Conservation (phyloP, 1,284 basidiomycete genomes). For the Tilletia indica region DNA sequence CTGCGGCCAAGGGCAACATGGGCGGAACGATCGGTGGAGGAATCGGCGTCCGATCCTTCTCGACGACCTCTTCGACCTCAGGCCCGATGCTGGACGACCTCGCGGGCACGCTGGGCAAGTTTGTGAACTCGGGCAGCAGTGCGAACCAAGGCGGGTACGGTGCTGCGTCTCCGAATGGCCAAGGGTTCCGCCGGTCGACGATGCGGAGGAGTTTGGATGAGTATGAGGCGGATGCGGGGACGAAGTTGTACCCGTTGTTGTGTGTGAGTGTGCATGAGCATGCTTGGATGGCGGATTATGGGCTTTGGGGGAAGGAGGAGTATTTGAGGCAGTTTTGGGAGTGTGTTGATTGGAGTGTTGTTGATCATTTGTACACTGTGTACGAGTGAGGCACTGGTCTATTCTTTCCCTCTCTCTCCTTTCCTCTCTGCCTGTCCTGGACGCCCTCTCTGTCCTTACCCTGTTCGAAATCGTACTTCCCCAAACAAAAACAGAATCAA, state of each 20-base stretch:
- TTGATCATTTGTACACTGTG: conserved; percentile 36
- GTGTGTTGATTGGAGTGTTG: conserved; percentile 74
- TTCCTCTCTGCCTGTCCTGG: neutral
- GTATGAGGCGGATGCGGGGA: conserved; percentile 57
- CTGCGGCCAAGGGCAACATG: neutral
- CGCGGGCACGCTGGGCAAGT: neutral
- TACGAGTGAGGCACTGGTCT: conserved; percentile 22
- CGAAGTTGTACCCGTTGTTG: conserved; percentile 72
- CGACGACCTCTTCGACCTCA: neutral
- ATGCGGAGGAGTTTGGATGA: neutral
- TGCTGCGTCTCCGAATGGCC: neutral
- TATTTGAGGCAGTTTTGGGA: conserved; percentile 88
- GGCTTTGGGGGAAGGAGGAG: conserved; percentile 88
- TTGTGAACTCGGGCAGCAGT: no score
- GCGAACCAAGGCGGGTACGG: neutral
- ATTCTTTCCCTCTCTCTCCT: no score
- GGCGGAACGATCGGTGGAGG: conserved; percentile 6
- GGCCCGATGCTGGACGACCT: neutral
- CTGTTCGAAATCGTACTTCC: no score
- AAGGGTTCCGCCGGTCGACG: neutral
- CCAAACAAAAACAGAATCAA: neutral
- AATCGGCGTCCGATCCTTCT: conserved; percentile 5
- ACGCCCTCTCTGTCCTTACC: neutral
- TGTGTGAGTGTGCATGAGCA: conserved; percentile 86
- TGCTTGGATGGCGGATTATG: conserved; percentile 84